Evolutionary conservation across 345 rosid species (phyloP).

Genomic region (Bretschneidera sinensis): DNA sequence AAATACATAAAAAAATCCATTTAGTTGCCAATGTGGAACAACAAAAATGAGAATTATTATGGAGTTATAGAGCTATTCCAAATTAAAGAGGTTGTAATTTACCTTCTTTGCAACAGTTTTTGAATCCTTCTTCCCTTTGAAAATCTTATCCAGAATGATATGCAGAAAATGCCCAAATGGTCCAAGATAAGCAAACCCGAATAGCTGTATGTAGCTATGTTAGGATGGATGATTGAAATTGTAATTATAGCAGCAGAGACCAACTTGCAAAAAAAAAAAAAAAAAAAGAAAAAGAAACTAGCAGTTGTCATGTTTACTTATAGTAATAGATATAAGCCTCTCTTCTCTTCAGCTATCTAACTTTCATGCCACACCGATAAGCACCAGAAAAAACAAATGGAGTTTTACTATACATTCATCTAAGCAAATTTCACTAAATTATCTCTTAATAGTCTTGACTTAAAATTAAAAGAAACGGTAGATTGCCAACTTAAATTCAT

Average conservation of each 20-base stretch:
- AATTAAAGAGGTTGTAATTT: not conserved
- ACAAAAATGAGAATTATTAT: not conserved
- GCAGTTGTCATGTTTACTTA: too few species aligned
- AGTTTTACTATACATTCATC: too few species aligned
- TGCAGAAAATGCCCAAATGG: constrained; percentile 83
- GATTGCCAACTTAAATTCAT: too few species aligned
- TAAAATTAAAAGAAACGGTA: too few species aligned
- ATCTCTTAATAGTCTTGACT: too few species aligned
- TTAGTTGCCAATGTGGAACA: not conserved
- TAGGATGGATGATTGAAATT: not conserved
- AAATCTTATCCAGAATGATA: constrained; percentile 63
- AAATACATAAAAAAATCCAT: not conserved
- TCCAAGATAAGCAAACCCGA: constrained; percentile 81
- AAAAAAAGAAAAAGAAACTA: too few species aligned
- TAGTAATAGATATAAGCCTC: not conserved
- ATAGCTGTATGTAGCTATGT: constrained; percentile 43
- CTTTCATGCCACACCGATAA: not conserved
- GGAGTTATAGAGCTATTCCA: too few species aligned
- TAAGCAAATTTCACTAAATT: too few species aligned
- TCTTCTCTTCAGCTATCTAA: not conserved
- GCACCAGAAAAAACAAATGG: not conserved
- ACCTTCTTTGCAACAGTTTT: constrained; percentile 94
- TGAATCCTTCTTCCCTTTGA: constrained; percentile 82
- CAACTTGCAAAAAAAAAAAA: not conserved
- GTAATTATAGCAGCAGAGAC: not conserved